Base-by-base conservation (phyloP, 257 asterid genomes). In the Marsdenia floribunda region DNA sequence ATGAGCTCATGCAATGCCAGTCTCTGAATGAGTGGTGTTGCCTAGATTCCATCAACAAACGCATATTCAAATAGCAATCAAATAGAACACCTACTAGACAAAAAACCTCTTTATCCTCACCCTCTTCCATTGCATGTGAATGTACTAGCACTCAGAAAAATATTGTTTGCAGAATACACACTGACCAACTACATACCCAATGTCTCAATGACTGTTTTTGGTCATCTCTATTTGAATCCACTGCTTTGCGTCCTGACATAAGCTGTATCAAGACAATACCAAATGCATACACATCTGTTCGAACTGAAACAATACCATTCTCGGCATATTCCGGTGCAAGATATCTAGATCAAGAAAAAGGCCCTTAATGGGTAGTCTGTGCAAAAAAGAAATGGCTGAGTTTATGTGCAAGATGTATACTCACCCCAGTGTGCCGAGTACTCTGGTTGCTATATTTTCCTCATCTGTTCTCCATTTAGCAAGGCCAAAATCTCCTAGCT, bases 401-500 rank as follows among this genome's bases (percentile, higher is more conserved):
- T 29, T 24, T 10, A 49, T 13, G 40, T 40, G 63, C 44, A 71
- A 72, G 29, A 61, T 60, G 37, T 49, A 63, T 21, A 68, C 93
- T 85, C 78, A 91, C 96, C 96, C 97, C 59, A 91, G 83, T 72
- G 96, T 84, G 82, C 97, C 96, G 14, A 89, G 85, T 76, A 89
- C 81, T 72, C 88, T 82, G 52, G 93, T 89, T 73, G 84, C 86
- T 68, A 80, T 75, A 55, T 81, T 74, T 11, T 80, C 87, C 22
- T 84, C 87, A 35, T 76, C 76, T 53, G 84, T 85, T 84, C 80
- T 88, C 96, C 96, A 89, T 85, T 82, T 91, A 49, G 97, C 96
- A n/a, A 91, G 92, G 71, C 97, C 97, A 68, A 88, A 89, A 76
- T 91, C 97, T 44, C 93, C 97, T 50, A 91, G 80, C 97, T 91